Evolutionary conservation across 1,284 basidiomycete species (phyloP).

Genomic region (Phellinidium pouzarii): DNA sequence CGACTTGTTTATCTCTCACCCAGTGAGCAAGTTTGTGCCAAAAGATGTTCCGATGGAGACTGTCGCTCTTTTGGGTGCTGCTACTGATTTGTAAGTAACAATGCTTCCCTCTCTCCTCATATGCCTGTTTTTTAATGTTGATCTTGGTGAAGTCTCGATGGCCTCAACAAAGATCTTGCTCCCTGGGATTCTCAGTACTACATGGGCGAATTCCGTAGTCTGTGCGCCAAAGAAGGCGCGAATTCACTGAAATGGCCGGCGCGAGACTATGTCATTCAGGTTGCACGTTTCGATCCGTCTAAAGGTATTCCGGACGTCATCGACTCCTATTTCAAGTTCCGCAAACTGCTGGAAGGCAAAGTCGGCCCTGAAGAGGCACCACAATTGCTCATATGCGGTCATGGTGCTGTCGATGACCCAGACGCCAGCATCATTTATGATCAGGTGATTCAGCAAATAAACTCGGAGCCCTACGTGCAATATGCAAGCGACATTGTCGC

Average conservation of each 20-base stretch:
- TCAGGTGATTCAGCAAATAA: slow-evolving; percentile 55
- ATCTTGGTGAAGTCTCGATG: slow-evolving; percentile 59
- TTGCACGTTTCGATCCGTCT: slow-evolving; percentile 77
- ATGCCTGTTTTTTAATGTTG: slow-evolving; percentile 11
- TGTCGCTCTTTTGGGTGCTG: slow-evolving; percentile 65
- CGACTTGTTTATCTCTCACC: slow-evolving; percentile 85
- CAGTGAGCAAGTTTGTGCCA: slow-evolving; percentile 87
- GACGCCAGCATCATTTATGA: slow-evolving; percentile 85
- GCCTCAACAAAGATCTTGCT: slow-evolving; percentile 76
- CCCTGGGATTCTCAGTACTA: slow-evolving; percentile 74
- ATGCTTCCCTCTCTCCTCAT: slow-evolving; percentile 1
- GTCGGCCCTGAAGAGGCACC: slow-evolving; percentile 52
- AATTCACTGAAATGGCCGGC: slow-evolving; percentile 69
- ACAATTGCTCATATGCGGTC: slow-evolving; percentile 79
- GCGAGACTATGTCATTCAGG: slow-evolving; percentile 77
- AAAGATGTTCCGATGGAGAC: slow-evolving; percentile 70
- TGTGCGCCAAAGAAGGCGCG: slow-evolving; percentile 74
- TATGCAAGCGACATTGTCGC: slow-evolving; percentile 66
- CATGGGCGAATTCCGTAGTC: slow-evolving; percentile 74
- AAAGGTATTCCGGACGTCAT: slow-evolving; percentile 78
- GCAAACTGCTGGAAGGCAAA: slow-evolving; percentile 51
- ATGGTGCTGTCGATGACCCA: slow-evolving; percentile 83
- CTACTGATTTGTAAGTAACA: slow-evolving; percentile 66
- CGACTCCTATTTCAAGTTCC: slow-evolving; percentile 76
- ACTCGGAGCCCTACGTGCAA: slow-evolving; percentile 44